Base-by-base conservation (phyloP, 371 early-diverging fungal genomes). In the Mortierella sp. region DNA sequence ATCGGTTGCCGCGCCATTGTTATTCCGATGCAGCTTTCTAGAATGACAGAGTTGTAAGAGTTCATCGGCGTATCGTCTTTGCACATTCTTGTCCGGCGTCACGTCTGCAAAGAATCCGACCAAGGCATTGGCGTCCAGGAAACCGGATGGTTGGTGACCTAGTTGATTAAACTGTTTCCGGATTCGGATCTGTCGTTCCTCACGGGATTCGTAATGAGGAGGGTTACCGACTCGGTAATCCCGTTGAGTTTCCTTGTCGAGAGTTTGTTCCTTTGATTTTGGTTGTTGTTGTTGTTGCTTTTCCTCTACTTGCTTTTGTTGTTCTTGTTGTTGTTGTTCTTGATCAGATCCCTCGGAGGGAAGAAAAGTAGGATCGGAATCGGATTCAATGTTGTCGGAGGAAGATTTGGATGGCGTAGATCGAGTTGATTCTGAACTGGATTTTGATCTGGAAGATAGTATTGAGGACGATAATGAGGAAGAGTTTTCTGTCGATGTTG, bases 141-240 rank as follows among this genome's bases (percentile, higher is more conserved):
- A 59, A 5, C 64, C 75, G 17, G 75, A 63, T n/a, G 37, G 54
- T 11, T 75, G 27, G 1, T 51, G 46, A 37, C 61, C 62, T n/a
- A 75, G 37, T 30, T 63, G 75, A 19, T 60, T 51, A 64, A 68
- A 75, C 37, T 75, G 75, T 55, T 62, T 62, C 41, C 75, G 69
- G 60, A 75, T 75, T 55, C 75, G 64, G 43, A 23, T 64, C 60
- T 59, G 69, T 4, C 69, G 75, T 56, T 75, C 75, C 52, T 75
- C 64, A 0, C 69, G 75, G 17, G 75, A 63, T 42, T 75, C 75
- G 39, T 68, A 68, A 51, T 64, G 69, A 42, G 72, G 67, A 9
- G 57, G 67, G 54, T 57, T 62, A 4, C 64, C 64, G 23, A 37
- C 55, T 21, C 70, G 64, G 54, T 48, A 5, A 32, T 47, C 15